Evolutionary conservation across 2,329 filamentous ascomycete species (phyloP).

Genomic region (Malbranchea cinnamomea): DNA sequence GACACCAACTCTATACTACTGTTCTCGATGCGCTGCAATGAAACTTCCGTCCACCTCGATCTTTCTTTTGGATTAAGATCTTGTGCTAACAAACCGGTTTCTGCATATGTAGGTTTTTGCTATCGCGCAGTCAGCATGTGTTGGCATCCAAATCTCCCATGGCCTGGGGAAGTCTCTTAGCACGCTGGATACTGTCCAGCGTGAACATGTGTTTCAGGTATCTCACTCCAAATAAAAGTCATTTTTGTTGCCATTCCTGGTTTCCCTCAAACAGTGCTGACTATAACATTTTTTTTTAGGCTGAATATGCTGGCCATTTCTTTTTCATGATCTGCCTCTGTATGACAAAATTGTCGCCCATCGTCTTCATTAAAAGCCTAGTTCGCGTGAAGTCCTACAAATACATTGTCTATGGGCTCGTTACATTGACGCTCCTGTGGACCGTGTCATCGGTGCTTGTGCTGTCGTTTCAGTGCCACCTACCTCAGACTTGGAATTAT

Average conservation of each 20-base stretch:
- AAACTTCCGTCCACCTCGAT: too few relatives aligned
- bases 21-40: too few relatives aligned
- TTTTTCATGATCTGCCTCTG: slow-evolving; percentile 15
- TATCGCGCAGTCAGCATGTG: slow-evolving; percentile 7
- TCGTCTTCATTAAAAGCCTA: slow-evolving; percentile 14
- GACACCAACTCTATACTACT: not conserved
- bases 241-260: too few relatives aligned
- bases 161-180: slow-evolving; percentile 6
- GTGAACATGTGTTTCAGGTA: slow-evolving; percentile 6
- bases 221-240: too few relatives aligned
- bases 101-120: slow-evolving; percentile 3
- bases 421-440: slow-evolving; percentile 7
- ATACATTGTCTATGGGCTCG: slow-evolving; percentile 6
- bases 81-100: not conserved
- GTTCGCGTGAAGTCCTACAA: slow-evolving; percentile 9
- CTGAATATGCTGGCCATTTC: slow-evolving; percentile 15
- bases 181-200: slow-evolving; percentile 4
- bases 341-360: slow-evolving; percentile 16
- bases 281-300: slow-evolving; percentile 8
- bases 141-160: slow-evolving; percentile 6
- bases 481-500: slow-evolving; percentile 8
- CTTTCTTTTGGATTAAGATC: too few relatives aligned
- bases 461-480: slow-evolving; percentile 8
- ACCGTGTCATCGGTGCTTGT: slow-evolving; percentile 7
- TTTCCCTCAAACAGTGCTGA: too few relatives aligned